phyloP scores from a whole-genome alignment of 345 rosid species.

The Chamaenerion angustifolium region DNA sequence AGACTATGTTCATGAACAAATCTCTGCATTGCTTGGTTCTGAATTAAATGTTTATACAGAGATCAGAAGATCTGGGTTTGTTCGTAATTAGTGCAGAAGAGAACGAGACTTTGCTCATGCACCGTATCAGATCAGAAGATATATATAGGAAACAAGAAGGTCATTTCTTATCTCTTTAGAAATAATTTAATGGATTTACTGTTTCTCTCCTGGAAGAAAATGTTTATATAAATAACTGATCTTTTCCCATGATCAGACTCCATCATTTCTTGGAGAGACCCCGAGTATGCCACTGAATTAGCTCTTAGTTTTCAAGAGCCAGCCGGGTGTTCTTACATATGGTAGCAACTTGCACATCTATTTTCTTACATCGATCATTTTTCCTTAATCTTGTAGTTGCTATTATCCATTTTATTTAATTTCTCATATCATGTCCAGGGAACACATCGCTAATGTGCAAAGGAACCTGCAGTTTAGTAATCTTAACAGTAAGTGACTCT shows the following conservation, averaged over 20 bases:
- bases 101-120: slow-evolving; percentile 59
- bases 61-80: slow-evolving; percentile 64
- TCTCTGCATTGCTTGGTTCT: slow-evolving; percentile 18
- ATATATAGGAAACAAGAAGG: slow-evolving; percentile 89
- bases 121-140: slow-evolving; percentile 64
- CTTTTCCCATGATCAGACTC: slow-evolving; percentile 37
- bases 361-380: not conserved
- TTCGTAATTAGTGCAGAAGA: slow-evolving; percentile 83
- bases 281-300: slow-evolving; percentile 76
- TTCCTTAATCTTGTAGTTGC: slow-evolving; percentile 5
- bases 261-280: slow-evolving; percentile 97
- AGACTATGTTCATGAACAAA: slow-evolving; percentile 5
- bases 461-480: slow-evolving; percentile 73
- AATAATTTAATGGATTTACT: no score
- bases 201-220: no score
- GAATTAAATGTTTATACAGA: slow-evolving; percentile 32
- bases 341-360: slow-evolving; percentile 21
- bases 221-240: no score
- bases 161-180: slow-evolving; percentile 12
- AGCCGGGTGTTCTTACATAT: slow-evolving; percentile 83
- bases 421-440: slow-evolving; percentile 31
- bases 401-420: not conserved
- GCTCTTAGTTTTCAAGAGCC: slow-evolving; percentile 97
- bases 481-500: slow-evolving; percentile 52
- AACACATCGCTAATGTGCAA: slow-evolving; percentile 72